Conservation (phyloP, 2,329 filamentous ascomycete species). For the Cercospora zeae-maydis region DNA sequence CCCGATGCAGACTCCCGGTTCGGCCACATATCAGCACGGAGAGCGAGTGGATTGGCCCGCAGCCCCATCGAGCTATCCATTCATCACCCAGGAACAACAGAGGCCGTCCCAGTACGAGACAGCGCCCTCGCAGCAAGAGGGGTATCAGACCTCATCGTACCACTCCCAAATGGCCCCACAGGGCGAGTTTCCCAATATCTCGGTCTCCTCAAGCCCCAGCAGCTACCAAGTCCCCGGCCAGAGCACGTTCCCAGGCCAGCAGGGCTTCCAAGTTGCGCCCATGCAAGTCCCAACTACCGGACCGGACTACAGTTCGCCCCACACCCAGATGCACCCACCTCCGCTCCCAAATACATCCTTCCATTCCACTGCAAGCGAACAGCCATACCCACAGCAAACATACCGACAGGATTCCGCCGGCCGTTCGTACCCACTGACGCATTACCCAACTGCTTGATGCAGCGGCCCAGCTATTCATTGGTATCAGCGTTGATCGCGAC, state of each 20-base stretch:
- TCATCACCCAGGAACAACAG: slow-evolving; percentile 25
- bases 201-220: slow-evolving; percentile 26
- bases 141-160: slow-evolving; percentile 22
- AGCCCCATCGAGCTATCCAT: slow-evolving; percentile 26
- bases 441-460: slow-evolving; percentile 27
- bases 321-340: slow-evolving; percentile 30
- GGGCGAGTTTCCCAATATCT: slow-evolving; percentile 27
- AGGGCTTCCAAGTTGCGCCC: slow-evolving; percentile 24
- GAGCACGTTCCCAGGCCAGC: slow-evolving; percentile 16
- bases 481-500: neutral
- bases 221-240: slow-evolving; percentile 23
- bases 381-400: slow-evolving; percentile 21
- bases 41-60: slow-evolving; percentile 27
- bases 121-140: slow-evolving; percentile 21
- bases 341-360: slow-evolving; percentile 25
- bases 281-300: slow-evolving; percentile 24
- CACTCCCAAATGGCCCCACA: slow-evolving; percentile 23
- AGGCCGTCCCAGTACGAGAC: slow-evolving; percentile 27
- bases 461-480: neutral
- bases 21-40: slow-evolving; percentile 18
- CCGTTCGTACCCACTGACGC: slow-evolving; percentile 25
- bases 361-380: slow-evolving; percentile 22
- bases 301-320: slow-evolving; percentile 25
- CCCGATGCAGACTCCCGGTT: slow-evolving; percentile 16
- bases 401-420: slow-evolving; percentile 27